Evolutionary conservation across 352 stramenopile genomes (phyloP).

Genomic region (Phytophthora sansomeana): DNA sequence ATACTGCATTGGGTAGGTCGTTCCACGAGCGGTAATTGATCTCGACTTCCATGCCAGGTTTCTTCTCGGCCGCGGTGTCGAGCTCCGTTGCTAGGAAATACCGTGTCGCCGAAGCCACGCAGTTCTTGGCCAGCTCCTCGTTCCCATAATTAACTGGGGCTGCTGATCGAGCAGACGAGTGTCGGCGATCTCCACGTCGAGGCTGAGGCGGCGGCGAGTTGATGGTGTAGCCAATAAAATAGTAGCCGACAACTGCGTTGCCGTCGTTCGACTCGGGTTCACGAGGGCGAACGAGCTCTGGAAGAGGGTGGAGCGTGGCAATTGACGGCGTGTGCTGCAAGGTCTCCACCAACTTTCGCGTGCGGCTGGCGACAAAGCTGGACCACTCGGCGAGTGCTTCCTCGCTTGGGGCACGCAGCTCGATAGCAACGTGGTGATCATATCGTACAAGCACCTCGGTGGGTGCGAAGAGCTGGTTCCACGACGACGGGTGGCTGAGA

Average conservation of each 20-base stretch:
- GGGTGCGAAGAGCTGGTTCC: conserved; percentile 77
- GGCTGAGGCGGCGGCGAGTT: conserved; percentile 18
- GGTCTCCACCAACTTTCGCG: conserved; percentile 84
- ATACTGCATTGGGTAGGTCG: conserved; percentile 68
- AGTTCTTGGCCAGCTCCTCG: conserved; percentile 49
- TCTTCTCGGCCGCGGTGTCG: conserved; percentile 60
- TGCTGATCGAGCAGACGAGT: conserved; percentile 10
- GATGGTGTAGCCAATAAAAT: conserved; percentile 78
- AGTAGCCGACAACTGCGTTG: conserved; percentile 52
- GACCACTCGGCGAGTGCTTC: conserved; percentile 72
- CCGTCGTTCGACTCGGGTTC: conserved; percentile 4
- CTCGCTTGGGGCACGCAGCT: conserved; percentile 61
- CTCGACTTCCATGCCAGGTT: conserved; percentile 59
- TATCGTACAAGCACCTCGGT: conserved; percentile 87
- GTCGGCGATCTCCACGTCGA: conserved; percentile 18
- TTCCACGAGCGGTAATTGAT: conserved; percentile 78
- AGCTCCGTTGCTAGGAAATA: conserved; percentile 89
- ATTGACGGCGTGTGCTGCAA: conserved; percentile 75
- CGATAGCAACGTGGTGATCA: conserved; percentile 82
- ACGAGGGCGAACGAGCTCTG: conserved; percentile 59
- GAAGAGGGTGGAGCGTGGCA: conserved; percentile 72
- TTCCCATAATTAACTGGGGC: conserved; percentile 6
- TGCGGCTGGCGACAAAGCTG: conserved; percentile 84
- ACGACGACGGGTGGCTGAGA: conserved; percentile 74
- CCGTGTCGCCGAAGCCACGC: conserved; percentile 63